phyloP scores from a whole-genome alignment of 2,329 filamentous ascomycete species.

The Coniochaeta sp. region DNA sequence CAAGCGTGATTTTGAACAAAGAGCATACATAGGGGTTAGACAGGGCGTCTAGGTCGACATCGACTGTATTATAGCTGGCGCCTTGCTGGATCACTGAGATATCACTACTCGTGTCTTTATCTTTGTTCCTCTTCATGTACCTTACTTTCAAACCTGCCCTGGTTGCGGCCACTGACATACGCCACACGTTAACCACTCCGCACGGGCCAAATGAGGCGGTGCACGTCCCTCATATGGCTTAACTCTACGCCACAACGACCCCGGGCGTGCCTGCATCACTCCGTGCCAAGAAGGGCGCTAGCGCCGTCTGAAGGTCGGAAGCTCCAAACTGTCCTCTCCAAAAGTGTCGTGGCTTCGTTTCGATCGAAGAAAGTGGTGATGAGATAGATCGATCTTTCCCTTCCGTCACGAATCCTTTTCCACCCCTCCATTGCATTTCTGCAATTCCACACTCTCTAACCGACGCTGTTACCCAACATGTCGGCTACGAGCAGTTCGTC shows the following conservation, averaged over 20 bases:
- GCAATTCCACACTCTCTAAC: constrained; percentile 6
- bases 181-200: too few species aligned
- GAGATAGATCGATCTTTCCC: constrained; percentile 1
- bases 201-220: neutral
- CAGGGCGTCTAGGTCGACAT: too few species aligned
- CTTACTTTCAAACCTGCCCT: neutral
- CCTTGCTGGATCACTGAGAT: too few species aligned
- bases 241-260: neutral
- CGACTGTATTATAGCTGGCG: too few species aligned
- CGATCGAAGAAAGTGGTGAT: constrained; percentile 5
- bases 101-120: too few species aligned
- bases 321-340: constrained; percentile 17
- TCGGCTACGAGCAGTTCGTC: constrained; percentile 24
- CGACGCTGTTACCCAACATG: constrained; percentile 39
- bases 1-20: too few species aligned
- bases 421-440: neutral
- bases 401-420: constrained; percentile 2
- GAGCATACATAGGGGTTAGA: too few species aligned
- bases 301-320: constrained; percentile 6
- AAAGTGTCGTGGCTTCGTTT: constrained; percentile 4
- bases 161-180: too few species aligned
- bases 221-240: neutral
- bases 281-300: constrained; percentile 6
- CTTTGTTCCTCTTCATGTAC: too few species aligned
- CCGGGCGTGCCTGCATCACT: neutral